Evolutionary conservation across 2,329 filamentous ascomycete genomes (phyloP).

Genomic region (Rutstroemia sp.): DNA sequence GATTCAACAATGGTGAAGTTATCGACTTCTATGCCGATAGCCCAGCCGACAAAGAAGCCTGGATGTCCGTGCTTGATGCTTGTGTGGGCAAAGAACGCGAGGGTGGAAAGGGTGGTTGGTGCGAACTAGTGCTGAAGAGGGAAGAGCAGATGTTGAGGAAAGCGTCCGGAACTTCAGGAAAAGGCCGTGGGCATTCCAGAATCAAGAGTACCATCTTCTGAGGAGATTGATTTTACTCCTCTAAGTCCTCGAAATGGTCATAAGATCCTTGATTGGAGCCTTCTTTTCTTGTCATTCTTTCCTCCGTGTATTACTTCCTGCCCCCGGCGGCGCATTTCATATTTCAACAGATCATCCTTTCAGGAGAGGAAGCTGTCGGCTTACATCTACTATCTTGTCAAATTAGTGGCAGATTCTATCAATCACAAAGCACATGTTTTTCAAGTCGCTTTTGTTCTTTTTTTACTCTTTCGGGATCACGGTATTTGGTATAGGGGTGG

Average conservation of each 20-base stretch:
- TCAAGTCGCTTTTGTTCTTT: too few relatives aligned
- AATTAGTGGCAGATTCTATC: not conserved
- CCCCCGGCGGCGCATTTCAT: constrained; percentile 1
- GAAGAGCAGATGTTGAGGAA: constrained; percentile 36
- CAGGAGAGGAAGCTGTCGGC: not conserved
- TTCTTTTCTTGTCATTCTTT: not conserved
- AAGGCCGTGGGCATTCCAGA: constrained; percentile 22
- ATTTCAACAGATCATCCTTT: not conserved
- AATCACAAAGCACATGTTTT: not conserved
- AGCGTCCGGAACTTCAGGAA: constrained; percentile 18
- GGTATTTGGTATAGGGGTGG: not conserved
- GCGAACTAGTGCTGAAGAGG: constrained; percentile 57
- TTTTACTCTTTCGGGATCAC: too few relatives aligned
- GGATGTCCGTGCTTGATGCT: constrained; percentile 85
- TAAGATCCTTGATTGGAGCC: not conserved
- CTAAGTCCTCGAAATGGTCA: not conserved
- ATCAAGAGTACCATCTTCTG: constrained; percentile 25
- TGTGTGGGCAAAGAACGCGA: constrained; percentile 42
- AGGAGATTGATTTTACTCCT: not conserved
- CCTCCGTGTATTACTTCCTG: constrained; percentile 5
- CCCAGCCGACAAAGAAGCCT: constrained; percentile 78
- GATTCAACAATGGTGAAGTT: constrained; percentile 95
- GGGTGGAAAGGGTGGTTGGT: constrained; percentile 55
- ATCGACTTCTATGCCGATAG: constrained; percentile 83
- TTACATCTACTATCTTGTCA: not conserved